phyloP scores from a whole-genome alignment of 352 stramenopile genomes.

The Pythium oligandrum region DNA sequence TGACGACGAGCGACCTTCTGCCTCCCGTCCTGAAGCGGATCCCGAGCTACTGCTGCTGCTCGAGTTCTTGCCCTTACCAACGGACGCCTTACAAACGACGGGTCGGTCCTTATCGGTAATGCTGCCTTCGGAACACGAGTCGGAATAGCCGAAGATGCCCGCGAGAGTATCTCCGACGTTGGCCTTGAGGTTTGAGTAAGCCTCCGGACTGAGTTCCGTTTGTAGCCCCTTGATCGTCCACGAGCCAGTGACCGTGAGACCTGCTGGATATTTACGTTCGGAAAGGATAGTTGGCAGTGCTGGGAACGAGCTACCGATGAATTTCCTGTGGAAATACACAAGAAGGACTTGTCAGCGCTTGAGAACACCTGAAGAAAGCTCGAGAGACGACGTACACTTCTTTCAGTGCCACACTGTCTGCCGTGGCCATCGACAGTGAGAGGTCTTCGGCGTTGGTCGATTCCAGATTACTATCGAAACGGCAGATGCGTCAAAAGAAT shows the following conservation, averaged over 20 bases:
- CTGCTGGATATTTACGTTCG: slow-evolving; percentile 14
- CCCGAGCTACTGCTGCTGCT: too few relatives aligned
- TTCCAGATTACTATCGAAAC: slow-evolving; percentile 14
- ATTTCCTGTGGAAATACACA: slow-evolving; percentile 11
- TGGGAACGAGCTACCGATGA: slow-evolving; percentile 16
- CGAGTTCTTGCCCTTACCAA: too few relatives aligned
- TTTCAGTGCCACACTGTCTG: neutral
- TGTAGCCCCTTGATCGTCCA: too few relatives aligned
- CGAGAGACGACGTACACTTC: slow-evolving; percentile 7
- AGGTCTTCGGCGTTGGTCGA: slow-evolving; percentile 17
- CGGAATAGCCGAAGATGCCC: neutral
- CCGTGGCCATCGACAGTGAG: neutral
- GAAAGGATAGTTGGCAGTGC: slow-evolving; percentile 27
- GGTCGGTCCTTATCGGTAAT: too few relatives aligned
- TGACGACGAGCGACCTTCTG: neutral
- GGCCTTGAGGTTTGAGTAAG: slow-evolving; percentile 3
- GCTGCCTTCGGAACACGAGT: too few relatives aligned
- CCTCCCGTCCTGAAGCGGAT: too few relatives aligned
- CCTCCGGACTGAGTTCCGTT: slow-evolving; percentile 2
- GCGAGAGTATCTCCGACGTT: neutral
- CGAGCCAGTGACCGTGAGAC: neutral
- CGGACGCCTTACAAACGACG: too few relatives aligned
- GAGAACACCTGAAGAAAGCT: neutral
- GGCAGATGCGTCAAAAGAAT: neutral
- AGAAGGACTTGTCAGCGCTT: neutral